Base-by-base conservation (phyloP, 345 rosid species). In the Trapa bicornis region DNA sequence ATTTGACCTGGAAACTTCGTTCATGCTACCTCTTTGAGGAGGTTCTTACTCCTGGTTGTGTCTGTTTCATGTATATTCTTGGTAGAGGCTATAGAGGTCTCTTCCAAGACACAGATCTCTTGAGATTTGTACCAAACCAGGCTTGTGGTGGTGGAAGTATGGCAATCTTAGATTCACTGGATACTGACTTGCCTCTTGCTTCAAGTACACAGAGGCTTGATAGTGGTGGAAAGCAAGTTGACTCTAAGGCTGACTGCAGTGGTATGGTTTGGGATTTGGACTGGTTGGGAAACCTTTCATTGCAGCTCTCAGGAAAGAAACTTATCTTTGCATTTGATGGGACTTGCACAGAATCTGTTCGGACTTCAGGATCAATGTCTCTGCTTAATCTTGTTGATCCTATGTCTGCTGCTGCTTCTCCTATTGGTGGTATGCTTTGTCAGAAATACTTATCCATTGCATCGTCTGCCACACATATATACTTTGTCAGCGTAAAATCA, bases 91-190 rank as follows among this genome's bases (percentile, higher is more conserved):
- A 95, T 78, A 89, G 87, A 81, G 99, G 99, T 71, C 93, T 95
- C 65, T 91, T 86, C 80, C 99, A 91, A 77, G 99, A 95, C 72
- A 78, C 97, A 2, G 91, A 91, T 75, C 90, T 95, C 75, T 85
- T 91, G 62, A 92, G 88, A 56, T 91, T 95, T 87, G 97, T 95
- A 32, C 97, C 99, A 71, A 85, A 86, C 76, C 99, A 94, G 82
- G 97, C 99, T 70, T 94, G 99, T 80, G 96, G 96, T 75, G 99
- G 99, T 74, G 97, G 96, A 66, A 89, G 90, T 82, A 87, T 94
- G 99, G 97, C 99, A 62, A 94, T 91, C 78, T 78, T 94, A 76
- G 99, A 89, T 72, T 83, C 96, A 36, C 74, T 94, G 77, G 99
- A 91, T 74, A 76, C 84, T 72, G 97, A 89, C 71, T 71, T 85